phyloP scores from a whole-genome alignment of 768 basidiomycete genomes.

The Amanita fuliginea region DNA sequence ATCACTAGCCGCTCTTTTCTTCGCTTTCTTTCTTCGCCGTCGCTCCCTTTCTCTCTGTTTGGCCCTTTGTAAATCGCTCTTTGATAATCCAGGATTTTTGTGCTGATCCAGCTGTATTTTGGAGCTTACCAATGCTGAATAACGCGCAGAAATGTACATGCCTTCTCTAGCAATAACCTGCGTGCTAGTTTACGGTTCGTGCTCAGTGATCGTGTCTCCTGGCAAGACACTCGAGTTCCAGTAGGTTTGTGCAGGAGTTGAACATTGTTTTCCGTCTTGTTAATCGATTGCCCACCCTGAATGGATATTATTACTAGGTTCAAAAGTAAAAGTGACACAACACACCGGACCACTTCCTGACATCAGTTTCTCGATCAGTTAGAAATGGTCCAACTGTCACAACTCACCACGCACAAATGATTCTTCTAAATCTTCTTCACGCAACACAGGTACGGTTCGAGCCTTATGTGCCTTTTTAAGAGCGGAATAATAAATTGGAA shows the following conservation, averaged over 20 bases:
- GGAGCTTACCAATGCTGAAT: conserved; percentile 12
- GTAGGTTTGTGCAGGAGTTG: conserved; percentile 85
- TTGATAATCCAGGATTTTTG: conserved; percentile 69
- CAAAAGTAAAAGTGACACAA: conserved; percentile 4
- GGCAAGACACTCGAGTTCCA: conserved; percentile 77
- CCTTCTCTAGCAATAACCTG: conserved; percentile 66
- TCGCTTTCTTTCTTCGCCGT: conserved; percentile 67
- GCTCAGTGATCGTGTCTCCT: conserved; percentile 77
- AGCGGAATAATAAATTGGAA: conserved; percentile 47
- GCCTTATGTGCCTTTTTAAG: conserved; percentile 59
- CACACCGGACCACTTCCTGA: conserved; percentile 74
- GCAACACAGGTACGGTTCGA: conserved; percentile 54
- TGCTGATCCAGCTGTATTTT: conserved; percentile 52
- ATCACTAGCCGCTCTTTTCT: conserved; percentile 39
- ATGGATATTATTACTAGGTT: conserved; percentile 8
- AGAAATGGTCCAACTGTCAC: background rate
- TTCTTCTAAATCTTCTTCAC: conserved; percentile 79
- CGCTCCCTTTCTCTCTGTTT: conserved; percentile 70
- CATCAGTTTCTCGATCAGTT: background rate
- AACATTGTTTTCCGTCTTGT: conserved; percentile 90
- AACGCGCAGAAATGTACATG: conserved; percentile 25
- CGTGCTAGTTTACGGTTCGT: conserved; percentile 75
- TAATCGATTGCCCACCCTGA: conserved; percentile 89
- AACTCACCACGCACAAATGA: conserved; percentile 71
- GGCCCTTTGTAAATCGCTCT: conserved; percentile 54